Base-by-base conservation (phyloP, 1,284 basidiomycete genomes). In the Xanthoconium separans region DNA sequence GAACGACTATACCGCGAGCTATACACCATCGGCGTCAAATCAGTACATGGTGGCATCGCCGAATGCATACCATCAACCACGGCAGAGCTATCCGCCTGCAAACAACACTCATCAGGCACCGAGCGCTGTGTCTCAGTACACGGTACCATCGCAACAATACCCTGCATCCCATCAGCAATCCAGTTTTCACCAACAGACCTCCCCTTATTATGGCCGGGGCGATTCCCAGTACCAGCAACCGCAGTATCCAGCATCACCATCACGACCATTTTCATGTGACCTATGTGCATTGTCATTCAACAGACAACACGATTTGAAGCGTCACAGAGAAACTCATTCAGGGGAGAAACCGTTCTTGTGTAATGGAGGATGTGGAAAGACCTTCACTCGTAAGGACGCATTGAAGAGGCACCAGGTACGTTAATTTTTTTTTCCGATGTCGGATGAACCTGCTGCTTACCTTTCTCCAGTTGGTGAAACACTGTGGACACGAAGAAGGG, bases 241-340 rank as follows among this genome's bases (percentile, higher is more conserved):
- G 46, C 84, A 87, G 58, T 85, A 83, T 68, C 79, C 85, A 22
- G 77, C 84, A 43, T 83, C 85, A 33, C 82, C 85, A n/a, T 75
- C 79, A 47, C 80, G 80, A 16, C 88, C 88, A 27, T 90, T 85
- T 69, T 78, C 84, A 24, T 91, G 88, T 64, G 87, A 91, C 68
- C 74, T 89, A 61, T 91, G 88, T 68, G 79, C 86, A n/a, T 70
- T 91, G 59, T 89, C 88, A 18, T 91, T 91, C 75, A 89, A 88
- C 65, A 81, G 88, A 50, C 87, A 89, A 65, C 89, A 91, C 68
- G 88, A 91, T 68, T 69, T 91, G 63, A 91, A 91, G 69, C 80
- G 88, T 40, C 88, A 91, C 72, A 77, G 85, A 60, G 88, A 91
- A 63, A 90, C 87, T 22, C 87, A 90, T 71, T 86, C 85, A 12